phyloP scores from a whole-genome alignment of 352 stramenopile species.

The Phytophthora podocarpi region DNA sequence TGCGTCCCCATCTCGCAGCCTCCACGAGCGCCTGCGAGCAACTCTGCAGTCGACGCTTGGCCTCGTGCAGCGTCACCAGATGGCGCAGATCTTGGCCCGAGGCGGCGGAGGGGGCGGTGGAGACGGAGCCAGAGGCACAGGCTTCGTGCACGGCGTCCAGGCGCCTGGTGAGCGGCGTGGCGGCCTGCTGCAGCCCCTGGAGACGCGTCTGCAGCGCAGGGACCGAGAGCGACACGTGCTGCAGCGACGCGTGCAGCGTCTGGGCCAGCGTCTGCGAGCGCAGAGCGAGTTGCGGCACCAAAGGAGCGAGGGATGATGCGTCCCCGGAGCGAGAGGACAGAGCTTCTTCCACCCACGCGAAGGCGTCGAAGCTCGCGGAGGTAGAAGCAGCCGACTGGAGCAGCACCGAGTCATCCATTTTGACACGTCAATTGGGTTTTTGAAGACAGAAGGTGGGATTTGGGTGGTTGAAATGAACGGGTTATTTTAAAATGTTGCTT shows the following conservation, averaged over 20 bases:
- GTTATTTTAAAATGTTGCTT: no score
- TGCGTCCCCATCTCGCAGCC: conserved; percentile 66
- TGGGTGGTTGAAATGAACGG: no score
- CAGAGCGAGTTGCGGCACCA: conserved; percentile 65
- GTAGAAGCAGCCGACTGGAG: conserved; percentile 55
- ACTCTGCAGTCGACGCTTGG: conserved; percentile 63
- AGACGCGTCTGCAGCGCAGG: conserved; percentile 65
- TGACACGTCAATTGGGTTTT: neutral
- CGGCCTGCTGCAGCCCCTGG: conserved; percentile 48
- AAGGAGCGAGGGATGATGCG: conserved; percentile 36
- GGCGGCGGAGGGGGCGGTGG: neutral
- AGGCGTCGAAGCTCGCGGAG: conserved; percentile 63
- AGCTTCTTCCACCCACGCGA: conserved; percentile 73
- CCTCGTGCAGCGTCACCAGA: conserved; percentile 71
- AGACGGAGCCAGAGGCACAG: conserved; percentile 16
- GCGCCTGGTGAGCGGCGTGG: conserved; percentile 44
- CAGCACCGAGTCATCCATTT: conserved; percentile 25
- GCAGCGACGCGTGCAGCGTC: conserved; percentile 60
- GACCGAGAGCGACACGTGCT: conserved; percentile 55
- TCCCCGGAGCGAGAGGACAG: conserved; percentile 42
- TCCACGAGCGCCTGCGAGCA: conserved; percentile 77
- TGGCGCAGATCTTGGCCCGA: conserved; percentile 45
- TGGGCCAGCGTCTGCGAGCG: conserved; percentile 65
- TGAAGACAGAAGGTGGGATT: no score
- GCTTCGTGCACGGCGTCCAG: conserved; percentile 49